Evolutionary conservation across 1,284 basidiomycete genomes (phyloP).

Genomic region (Blastosporella zonata): DNA sequence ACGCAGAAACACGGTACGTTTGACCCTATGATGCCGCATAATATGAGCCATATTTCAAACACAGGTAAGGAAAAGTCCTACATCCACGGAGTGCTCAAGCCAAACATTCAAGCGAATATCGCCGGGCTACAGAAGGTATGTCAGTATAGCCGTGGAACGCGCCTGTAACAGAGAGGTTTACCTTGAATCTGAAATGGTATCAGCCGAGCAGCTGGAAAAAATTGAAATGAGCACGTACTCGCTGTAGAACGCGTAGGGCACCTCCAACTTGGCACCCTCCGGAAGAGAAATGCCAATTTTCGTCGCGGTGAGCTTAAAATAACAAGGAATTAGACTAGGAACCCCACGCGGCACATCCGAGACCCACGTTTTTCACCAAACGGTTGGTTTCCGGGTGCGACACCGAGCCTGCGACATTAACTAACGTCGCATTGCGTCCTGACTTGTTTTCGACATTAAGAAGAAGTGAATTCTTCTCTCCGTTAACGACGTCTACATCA

Average conservation of each 20-base stretch:
- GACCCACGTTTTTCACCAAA: conserved; percentile 73
- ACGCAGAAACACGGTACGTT: conserved; percentile 65
- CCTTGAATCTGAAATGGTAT: conserved; percentile 55
- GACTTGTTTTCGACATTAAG: conserved; percentile 77
- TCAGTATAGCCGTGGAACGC: neutral
- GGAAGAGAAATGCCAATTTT: conserved; percentile 61
- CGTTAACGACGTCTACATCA: conserved; percentile 76
- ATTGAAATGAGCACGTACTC: conserved; percentile 58
- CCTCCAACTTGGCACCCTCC: conserved; percentile 61
- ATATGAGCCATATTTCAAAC: conserved; percentile 9
- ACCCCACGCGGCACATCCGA: neutral
- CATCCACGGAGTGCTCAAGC: conserved; percentile 70
- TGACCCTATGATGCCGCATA: conserved; percentile 39
- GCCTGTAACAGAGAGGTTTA: conserved; percentile 24
- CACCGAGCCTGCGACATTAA: conserved; percentile 70
- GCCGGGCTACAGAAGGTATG: conserved; percentile 50
- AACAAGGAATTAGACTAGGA: conserved; percentile 2
- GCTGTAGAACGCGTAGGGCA: conserved; percentile 79
- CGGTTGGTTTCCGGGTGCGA: conserved; percentile 64
- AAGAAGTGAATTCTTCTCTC: conserved; percentile 72
- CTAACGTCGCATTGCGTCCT: conserved; percentile 71
- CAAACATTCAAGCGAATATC: conserved; percentile 79
- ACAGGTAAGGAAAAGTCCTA: conserved; percentile 32
- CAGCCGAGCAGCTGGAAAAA: conserved; percentile 7
- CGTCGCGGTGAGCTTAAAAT: conserved; percentile 55